A percentile compares a stretch with the other conserved stretches of the same genome.
Conservation (phyloP, 2,329 filamentous ascomycete species). For the Clonostachys byssicola region DNA sequence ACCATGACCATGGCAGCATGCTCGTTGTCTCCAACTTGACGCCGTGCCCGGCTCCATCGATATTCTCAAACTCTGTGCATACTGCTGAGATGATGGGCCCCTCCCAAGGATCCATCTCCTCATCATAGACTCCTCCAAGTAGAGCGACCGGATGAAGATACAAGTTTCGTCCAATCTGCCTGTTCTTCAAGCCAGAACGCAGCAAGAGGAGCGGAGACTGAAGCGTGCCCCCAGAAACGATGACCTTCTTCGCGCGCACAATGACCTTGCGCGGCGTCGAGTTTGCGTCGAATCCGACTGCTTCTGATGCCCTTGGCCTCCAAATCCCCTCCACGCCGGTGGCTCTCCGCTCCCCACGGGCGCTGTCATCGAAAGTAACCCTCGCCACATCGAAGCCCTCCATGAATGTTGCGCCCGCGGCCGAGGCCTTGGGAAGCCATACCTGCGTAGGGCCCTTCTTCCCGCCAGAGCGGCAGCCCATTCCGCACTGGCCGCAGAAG, state of each 20-base stretch:
- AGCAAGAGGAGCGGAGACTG: conserved; percentile 1
- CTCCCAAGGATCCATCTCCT: neutral
- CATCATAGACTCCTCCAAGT: neutral
- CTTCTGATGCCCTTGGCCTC: conserved; percentile 39
- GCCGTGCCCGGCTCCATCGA: conserved; percentile 1
- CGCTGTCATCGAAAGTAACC: conserved; percentile 59
- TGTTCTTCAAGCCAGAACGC: neutral
- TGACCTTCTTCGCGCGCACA: neutral
- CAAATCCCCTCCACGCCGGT: conserved; percentile 66
- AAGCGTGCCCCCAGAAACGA: neutral
- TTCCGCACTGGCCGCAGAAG: conserved; percentile 61
- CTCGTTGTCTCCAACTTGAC: conserved; percentile 1
- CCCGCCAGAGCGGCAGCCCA: conserved; percentile 55
- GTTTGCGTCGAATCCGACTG: neutral
- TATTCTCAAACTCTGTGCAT: conserved; percentile 2
- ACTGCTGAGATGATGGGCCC: neutral
- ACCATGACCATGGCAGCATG: conserved; percentile 1
- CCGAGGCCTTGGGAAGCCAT: conserved; percentile 70
- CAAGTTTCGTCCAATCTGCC: neutral
- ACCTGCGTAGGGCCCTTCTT: conserved; percentile 72
- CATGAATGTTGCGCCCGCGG: conserved; percentile 67
- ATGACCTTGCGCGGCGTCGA: neutral
- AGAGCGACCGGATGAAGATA: conserved; percentile 1
- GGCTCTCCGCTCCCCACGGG: conserved; percentile 28
- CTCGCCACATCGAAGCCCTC: conserved; percentile 68